Base-by-base conservation (phyloP, 192 early-diverging fungal species). In the Spizellomyces sp. region DNA sequence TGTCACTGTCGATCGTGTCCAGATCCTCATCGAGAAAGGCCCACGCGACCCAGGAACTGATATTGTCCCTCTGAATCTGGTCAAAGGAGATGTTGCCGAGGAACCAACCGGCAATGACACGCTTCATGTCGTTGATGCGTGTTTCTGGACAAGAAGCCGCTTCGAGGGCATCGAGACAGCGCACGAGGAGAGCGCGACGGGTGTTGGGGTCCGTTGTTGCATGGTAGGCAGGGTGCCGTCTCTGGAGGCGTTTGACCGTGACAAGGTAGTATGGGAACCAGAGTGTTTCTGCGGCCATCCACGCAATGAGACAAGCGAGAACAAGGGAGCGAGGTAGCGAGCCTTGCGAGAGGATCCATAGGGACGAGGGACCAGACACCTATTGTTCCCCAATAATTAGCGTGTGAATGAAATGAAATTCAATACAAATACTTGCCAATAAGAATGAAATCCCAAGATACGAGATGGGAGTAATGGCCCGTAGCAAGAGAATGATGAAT, bases 1-100 rank as follows among this genome's bases (percentile, higher is more conserved):
- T 10, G 5, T 66, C 56, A 21, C 43, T 46, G 41, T 58, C 48
- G n/a, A 74, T 0, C 2, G 57, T 19, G 19, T 56, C 46, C 1
- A 66, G 7, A 17, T 65, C 71, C 19, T 65, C 48, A 58, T 74
- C 71, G 8, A 48, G 36, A 44, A 74, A 74, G 9, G 65, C 71
- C 71, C 71, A 74, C 3, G 71, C 71, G 42, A 61, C 71, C 71
- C 71, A 74, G 6, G 17, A 17, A 10, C 43, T n/a, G 42, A 58
- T 36, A 58, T 74, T 74, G 15, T 58, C 43, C 6, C 64, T n/a
- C 6, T 21, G 56, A 21, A 67, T 57, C 6, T 55, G 15, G 15
- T 42, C 42, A 46, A 74, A 58, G 19, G 22, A 27, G 27, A 36
- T 36, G 0, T 54, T 58, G 12, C 71, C 71, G 17, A 74, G 48